phyloP scores from a whole-genome alignment of 2,329 filamentous ascomycete species.

The Pestalotiopsis sp. region DNA sequence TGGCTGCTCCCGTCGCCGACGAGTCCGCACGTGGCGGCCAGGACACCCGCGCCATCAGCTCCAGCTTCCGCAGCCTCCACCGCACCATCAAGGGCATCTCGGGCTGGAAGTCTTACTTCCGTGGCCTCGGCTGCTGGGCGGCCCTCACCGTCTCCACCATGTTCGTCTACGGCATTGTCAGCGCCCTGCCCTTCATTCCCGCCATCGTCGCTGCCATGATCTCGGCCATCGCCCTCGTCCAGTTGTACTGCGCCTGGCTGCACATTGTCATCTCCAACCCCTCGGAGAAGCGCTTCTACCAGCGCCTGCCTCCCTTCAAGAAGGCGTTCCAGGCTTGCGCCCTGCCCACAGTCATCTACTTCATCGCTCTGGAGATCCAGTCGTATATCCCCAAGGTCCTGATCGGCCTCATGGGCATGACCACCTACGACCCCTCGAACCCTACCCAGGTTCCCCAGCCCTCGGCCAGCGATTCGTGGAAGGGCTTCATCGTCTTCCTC shows the following conservation, averaged over 20 bases:
- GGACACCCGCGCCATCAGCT: slow-evolving; percentile 43
- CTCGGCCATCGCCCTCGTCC: slow-evolving; percentile 63
- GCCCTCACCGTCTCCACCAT: slow-evolving; percentile 36
- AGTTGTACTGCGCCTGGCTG: slow-evolving; percentile 77
- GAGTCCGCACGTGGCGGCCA: slow-evolving; percentile 35
- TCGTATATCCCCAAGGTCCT: slow-evolving; percentile 49
- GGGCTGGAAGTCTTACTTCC: slow-evolving; percentile 69
- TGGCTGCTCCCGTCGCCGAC: slow-evolving; percentile 33
- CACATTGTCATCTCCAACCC: slow-evolving; percentile 80
- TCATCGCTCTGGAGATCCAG: slow-evolving; percentile 56
- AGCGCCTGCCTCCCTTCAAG: slow-evolving; percentile 68
- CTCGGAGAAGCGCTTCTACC: slow-evolving; percentile 63
- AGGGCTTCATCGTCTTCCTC: slow-evolving; percentile 47
- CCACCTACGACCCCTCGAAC: slow-evolving; percentile 36
- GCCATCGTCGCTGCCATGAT: slow-evolving; percentile 52
- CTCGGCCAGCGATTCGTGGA: slow-evolving; percentile 43
- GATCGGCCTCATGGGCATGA: slow-evolving; percentile 49
- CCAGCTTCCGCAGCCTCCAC: slow-evolving; percentile 52
- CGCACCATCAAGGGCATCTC: slow-evolving; percentile 61
- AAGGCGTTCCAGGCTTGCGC: slow-evolving; percentile 69
- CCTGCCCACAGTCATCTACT: slow-evolving; percentile 65
- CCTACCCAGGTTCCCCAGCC: slow-evolving; percentile 38
- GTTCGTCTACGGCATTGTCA: slow-evolving; percentile 46
- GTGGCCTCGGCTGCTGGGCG: slow-evolving; percentile 61
- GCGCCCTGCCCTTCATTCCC: slow-evolving; percentile 36